Conservation (phyloP, 768 basidiomycete genomes). For the Auriscalpium microsporum region DNA sequence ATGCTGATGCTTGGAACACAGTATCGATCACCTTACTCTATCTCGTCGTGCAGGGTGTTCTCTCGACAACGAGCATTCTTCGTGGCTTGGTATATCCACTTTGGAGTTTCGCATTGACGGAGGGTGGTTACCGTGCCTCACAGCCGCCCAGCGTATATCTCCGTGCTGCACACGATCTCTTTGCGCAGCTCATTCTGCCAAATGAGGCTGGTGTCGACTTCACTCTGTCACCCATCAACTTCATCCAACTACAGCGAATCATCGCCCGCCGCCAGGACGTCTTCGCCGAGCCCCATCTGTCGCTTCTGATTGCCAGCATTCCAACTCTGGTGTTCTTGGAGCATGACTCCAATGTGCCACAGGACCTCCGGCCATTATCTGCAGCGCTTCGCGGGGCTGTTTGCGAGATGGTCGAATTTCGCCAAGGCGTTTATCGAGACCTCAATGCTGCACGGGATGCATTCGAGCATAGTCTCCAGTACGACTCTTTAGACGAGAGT, state of each 20-base stretch:
- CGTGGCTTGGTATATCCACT: constrained; percentile 71
- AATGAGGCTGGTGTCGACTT: constrained; percentile 35
- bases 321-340: constrained; percentile 68
- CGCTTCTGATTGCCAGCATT: constrained; percentile 50
- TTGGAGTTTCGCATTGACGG: constrained; percentile 45
- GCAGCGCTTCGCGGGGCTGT: constrained; percentile 46
- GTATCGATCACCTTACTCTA: constrained; percentile 54
- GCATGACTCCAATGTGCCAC: constrained; percentile 44
- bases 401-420: constrained; percentile 59
- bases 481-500: constrained; percentile 38
- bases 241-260: constrained; percentile 62
- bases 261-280: constrained; percentile 61
- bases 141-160: constrained; percentile 44
- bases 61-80: constrained; percentile 66
- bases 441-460: constrained; percentile 60
- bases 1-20: constrained; percentile 57
- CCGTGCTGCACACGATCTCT: constrained; percentile 54
- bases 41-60: constrained; percentile 55
- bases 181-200: constrained; percentile 48
- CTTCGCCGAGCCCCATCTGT: constrained; percentile 59
- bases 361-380: constrained; percentile 39
- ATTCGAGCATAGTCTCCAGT: constrained; percentile 55
- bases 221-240: constrained; percentile 33
- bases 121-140: constrained; percentile 21
- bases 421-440: constrained; percentile 68